These are phyloP conservation scores for Cytospora mali DNA, from an alignment of 2,329 filamentous ascomycete species.

Conservation along the genomic window DNA sequence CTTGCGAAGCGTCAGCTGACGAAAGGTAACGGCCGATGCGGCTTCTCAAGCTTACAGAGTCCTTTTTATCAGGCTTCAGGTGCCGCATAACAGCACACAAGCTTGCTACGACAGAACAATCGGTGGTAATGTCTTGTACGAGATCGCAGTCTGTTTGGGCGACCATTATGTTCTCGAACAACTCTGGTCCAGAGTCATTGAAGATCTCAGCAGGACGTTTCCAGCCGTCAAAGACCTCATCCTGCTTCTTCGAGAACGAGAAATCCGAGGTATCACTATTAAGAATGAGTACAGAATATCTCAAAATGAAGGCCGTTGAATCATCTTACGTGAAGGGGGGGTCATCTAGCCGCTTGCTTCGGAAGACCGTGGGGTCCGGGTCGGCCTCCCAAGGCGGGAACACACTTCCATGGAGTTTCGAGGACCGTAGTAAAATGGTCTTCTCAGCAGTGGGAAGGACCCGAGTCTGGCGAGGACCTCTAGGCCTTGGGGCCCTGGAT, in stretches of 20 bases:
- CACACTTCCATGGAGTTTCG: slow-evolving; percentile 77
- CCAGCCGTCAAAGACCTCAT: slow-evolving; percentile 80
- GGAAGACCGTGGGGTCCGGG: slow-evolving; percentile 65
- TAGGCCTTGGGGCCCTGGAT: slow-evolving; percentile 32
- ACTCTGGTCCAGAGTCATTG: slow-evolving; percentile 36
- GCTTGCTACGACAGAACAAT: slow-evolving; percentile 96
- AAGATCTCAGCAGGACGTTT: slow-evolving; percentile 72
- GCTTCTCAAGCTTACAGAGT: slow-evolving; percentile 55
- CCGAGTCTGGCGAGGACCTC: slow-evolving; percentile 52
- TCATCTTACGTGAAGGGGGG: slow-evolving; percentile 63
- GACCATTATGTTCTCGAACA: slow-evolving; percentile 34
- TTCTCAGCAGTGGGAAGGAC: slow-evolving; percentile 70
- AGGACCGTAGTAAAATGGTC: slow-evolving; percentile 74
- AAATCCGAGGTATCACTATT: slow-evolving; percentile 70
- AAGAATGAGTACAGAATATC: slow-evolving; percentile 28
- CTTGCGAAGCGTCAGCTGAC: slow-evolving; percentile 42
- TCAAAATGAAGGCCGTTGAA: slow-evolving; percentile 13
- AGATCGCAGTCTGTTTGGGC: slow-evolving; percentile 68
- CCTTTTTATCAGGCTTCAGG: slow-evolving; percentile 63
- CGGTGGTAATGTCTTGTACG: slow-evolving; percentile 92
- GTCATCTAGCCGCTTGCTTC: slow-evolving; percentile 48
- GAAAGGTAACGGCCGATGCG: neutral
- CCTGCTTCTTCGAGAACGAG: slow-evolving; percentile 73
- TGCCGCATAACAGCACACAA: slow-evolving; percentile 80
- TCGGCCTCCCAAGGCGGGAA: slow-evolving; percentile 83